Percentiles rank a stretch among this genome's conserved stretches.
Conservation (phyloP, 1,284 basidiomycete genomes). For the Ceratorhiza oryzae-sativae region DNA sequence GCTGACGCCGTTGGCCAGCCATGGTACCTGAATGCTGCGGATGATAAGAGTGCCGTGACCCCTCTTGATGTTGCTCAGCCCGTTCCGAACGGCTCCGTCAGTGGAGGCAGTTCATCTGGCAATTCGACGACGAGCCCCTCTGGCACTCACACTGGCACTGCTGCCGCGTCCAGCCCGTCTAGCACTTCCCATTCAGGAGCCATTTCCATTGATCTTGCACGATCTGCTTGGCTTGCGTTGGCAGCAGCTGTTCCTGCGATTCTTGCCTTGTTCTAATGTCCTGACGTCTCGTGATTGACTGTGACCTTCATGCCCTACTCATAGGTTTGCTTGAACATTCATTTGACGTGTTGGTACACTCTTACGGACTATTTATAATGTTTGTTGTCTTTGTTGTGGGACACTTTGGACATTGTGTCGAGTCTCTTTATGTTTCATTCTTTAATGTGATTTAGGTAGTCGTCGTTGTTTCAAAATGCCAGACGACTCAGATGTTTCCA, state of each 20-base stretch:
- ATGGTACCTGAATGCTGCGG: conserved; percentile 45
- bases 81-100: background rate
- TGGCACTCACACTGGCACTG: background rate
- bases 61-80: conserved; percentile 11
- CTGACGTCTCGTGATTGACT: background rate
- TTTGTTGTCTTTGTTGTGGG: conserved; percentile 13
- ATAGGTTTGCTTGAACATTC: conserved; percentile 16
- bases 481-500: background rate
- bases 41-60: conserved; percentile 41
- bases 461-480: conserved; percentile 8
- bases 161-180: background rate
- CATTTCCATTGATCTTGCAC: background rate
- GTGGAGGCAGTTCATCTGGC: background rate
- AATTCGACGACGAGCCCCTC: conserved; percentile 1
- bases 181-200: background rate
- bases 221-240: conserved; percentile 14
- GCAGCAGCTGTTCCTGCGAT: conserved; percentile 1
- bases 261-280: conserved; percentile 12
- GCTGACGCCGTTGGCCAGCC: conserved; percentile 44
- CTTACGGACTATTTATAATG: conserved; percentile 20
- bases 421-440: conserved; percentile 10
- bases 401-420: conserved; percentile 32
- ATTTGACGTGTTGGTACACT: background rate
- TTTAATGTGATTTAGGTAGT: conserved; percentile 32
- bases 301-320: conserved; percentile 10